Evolutionary conservation across 2,329 filamentous ascomycete species (phyloP).

Genomic region (Calonectria multiphialidica): DNA sequence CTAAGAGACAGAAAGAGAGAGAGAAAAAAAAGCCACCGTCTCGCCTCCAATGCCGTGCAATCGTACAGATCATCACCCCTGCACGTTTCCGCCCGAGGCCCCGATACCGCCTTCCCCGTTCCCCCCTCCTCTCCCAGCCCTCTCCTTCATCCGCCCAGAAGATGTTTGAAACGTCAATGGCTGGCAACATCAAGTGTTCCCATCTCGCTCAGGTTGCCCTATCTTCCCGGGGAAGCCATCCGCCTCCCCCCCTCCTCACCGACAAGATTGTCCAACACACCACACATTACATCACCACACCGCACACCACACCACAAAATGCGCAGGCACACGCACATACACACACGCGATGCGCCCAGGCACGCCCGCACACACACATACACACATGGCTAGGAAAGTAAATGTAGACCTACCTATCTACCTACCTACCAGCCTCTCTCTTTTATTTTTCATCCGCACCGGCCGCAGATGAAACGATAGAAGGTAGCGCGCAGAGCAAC

Average conservation of each 20-base stretch:
- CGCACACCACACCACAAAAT: too few species aligned
- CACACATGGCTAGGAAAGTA: neutral
- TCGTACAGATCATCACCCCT: neutral
- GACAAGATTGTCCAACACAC: neutral
- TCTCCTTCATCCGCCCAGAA: neutral
- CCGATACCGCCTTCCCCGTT: neutral
- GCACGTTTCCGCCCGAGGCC: neutral
- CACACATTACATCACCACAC: too few species aligned
- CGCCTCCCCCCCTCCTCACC: neutral
- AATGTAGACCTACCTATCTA: neutral
- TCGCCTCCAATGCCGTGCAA: neutral
- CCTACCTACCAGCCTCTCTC: too few species aligned
- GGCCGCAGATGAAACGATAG: slow-evolving; percentile 15
- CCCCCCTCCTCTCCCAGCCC: too few species aligned
- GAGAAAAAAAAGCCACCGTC: neutral
- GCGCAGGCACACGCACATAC: neutral
- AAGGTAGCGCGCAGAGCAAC: neutral
- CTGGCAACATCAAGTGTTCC: too few species aligned
- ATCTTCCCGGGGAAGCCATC: neutral
- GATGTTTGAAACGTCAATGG: neutral
- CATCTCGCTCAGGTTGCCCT: neutral
- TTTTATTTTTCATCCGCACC: slow-evolving; percentile 11
- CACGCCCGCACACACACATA: neutral
- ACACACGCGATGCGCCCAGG: neutral
- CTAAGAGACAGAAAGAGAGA: neutral